Conservation (phyloP, 1,284 basidiomycete genomes). For the Ustilago tritici region DNA sequence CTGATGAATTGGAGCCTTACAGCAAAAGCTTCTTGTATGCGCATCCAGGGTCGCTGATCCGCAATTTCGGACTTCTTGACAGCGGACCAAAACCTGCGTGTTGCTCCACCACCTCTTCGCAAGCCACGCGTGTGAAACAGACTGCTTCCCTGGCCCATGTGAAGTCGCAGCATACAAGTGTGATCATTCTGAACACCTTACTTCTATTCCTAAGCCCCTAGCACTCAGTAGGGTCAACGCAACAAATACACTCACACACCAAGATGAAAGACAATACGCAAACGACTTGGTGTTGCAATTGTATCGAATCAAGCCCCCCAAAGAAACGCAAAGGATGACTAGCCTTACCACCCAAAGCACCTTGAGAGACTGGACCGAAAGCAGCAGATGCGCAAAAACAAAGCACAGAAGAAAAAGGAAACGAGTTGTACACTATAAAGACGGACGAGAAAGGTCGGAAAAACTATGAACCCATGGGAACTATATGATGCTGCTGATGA, state of each 20-base stretch:
- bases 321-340: constrained; percentile 24
- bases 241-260: not conserved
- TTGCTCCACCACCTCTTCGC: not conserved
- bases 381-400: constrained; percentile 15
- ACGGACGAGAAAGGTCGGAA: constrained; percentile 7
- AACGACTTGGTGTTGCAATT: constrained; percentile 12
- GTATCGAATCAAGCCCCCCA: not conserved
- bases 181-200: not conserved
- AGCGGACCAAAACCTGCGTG: not conserved
- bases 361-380: not conserved
- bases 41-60: constrained; percentile 3
- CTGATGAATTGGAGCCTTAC: not conserved
- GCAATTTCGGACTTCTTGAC: not conserved
- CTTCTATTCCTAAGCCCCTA: not conserved
- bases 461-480: constrained; percentile 20
- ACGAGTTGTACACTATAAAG: constrained; percentile 37
- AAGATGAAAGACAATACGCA: not conserved
- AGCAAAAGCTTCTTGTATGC: constrained; percentile 1
- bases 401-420: constrained; percentile 15
- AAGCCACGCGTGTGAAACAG: constrained; percentile 1
- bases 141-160: not conserved
- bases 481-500: constrained; percentile 29
- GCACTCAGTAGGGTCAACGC: not conserved
- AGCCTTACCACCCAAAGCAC: constrained; percentile 35
- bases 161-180: not conserved